Evolutionary conservation across 106 monocot species (phyloP).

Genomic region (Vanilla planifolia): DNA sequence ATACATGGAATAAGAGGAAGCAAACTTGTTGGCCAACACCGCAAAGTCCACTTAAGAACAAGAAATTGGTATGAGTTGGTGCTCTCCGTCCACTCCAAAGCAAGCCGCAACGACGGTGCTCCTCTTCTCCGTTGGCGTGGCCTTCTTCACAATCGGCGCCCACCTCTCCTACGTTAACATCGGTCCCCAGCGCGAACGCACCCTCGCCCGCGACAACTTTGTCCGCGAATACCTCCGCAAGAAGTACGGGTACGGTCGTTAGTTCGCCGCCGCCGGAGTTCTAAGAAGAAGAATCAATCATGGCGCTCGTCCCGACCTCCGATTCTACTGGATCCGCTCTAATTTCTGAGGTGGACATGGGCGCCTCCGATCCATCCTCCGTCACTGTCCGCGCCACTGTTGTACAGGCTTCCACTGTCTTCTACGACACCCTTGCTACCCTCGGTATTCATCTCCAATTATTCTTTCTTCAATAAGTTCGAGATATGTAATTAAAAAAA

Average conservation of each 20-base stretch:
- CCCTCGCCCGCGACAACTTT: conserved; percentile 52
- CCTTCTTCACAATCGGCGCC: conserved; percentile 48
- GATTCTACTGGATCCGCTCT: not conserved
- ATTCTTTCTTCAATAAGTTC: no score
- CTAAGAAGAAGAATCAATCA: no score
- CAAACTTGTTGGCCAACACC: no score
- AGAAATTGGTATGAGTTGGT: conserved; percentile 32
- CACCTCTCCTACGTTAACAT: conserved; percentile 72
- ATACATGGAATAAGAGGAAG: no score
- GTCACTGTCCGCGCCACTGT: conserved; percentile 67
- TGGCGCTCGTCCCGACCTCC: conserved; percentile 22
- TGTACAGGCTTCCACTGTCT: conserved; percentile 90
- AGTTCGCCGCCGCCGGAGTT: not conserved
- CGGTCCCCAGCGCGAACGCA: conserved; percentile 59
- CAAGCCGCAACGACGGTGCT: conserved; percentile 21
- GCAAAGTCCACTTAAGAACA: no score
- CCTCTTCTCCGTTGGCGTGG: conserved; percentile 38
- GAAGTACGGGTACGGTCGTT: conserved; percentile 44
- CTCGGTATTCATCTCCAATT: conserved; percentile 32
- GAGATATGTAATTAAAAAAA: no score
- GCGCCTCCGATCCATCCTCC: conserved; percentile 45
- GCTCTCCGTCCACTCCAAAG: conserved; percentile 32
- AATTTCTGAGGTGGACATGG: conserved; percentile 58
- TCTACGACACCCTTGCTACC: conserved; percentile 88
- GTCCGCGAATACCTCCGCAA: conserved; percentile 44